These are phyloP conservation scores for Aristolochia contorta DNA, from an alignment of 164 flowering plant species.

Conservation along the genomic window DNA sequence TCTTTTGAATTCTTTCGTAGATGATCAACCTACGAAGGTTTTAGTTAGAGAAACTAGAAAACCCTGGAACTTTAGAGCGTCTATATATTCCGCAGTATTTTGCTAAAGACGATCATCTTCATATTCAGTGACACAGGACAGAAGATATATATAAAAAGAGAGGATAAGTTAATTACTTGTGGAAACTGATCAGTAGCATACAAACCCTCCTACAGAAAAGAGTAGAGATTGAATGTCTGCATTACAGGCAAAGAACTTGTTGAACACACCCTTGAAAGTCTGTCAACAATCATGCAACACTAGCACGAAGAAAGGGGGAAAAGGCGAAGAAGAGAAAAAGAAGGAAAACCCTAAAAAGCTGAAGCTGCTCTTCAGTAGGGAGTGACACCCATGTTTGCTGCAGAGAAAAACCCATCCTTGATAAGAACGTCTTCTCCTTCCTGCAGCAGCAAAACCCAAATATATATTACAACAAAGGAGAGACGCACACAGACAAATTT, in stretches of 20 bases:
- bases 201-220: neutral
- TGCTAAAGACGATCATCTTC: no score
- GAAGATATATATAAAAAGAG: no score
- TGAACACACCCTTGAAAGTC: neutral
- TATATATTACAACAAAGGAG: neutral
- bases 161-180: no score
- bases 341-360: neutral
- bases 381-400: constrained; percentile 69
- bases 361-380: constrained; percentile 37
- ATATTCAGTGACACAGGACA: no score
- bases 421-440: constrained; percentile 65
- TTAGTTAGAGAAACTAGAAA: no score
- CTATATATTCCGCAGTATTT: no score
- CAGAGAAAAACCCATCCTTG: constrained; percentile 64
- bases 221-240: neutral
- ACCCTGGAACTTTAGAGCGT: no score
- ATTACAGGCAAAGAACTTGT: neutral
- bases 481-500: neutral
- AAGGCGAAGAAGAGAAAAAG: neutral
- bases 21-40: no score
- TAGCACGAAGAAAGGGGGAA: neutral
- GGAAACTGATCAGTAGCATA: no score
- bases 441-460: constrained; percentile 19
- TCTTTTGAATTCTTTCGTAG: no score
- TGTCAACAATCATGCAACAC: neutral